Evolutionary conservation across 129 eudicot species (phyloP), one percentile per base, ranked within the genome.

Genomic region (Escallonia herrerae): DNA sequence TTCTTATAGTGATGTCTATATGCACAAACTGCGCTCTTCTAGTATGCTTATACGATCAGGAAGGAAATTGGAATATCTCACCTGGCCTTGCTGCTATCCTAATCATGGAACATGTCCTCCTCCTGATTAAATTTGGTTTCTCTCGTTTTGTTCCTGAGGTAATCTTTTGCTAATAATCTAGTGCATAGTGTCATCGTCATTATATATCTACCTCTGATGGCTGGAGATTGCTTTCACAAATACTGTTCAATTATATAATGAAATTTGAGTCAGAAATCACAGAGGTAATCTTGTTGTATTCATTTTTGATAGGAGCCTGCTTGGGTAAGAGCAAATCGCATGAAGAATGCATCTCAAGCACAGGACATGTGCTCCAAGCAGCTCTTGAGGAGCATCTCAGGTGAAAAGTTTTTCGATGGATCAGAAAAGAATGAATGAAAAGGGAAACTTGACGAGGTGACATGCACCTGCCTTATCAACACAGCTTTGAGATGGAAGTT

Each of bases 61-160:
- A 89, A 64, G 89, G 99, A 51, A 78, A 78, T 6, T 93, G 99
- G 99, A 84, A 73, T 43, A 79, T 93, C 46, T 90, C 96, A 9
- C 99, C 99, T 4, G 99, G 99, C n/a, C 95, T 93, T 61, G 93
- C 87, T 4, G 96, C 96, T 4, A 93, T 93, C 15, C 82, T 93
- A 5, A 62, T 82, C n/a, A 93, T 93, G 87, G 99, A 93, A 72
- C 99, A 93, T 73, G 60, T 82, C 44, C 84, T 93, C 40, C 79
- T 93, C 58, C 77, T 93, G n/a, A 77, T 93, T 44, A 93, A 93
- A 63, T 89, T 89, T 76, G 96, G 89, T 47, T 89, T 93, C 72
- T 82, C 96, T 42, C 83, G 82, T 22, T 83, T 93, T 43, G 89
- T 93, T 60, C 99, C 96, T 0, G 96, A 89, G 95, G 99, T 89